Conservation (phyloP, 2,329 filamentous ascomycete genomes). For the Fusarium lyarnte region DNA sequence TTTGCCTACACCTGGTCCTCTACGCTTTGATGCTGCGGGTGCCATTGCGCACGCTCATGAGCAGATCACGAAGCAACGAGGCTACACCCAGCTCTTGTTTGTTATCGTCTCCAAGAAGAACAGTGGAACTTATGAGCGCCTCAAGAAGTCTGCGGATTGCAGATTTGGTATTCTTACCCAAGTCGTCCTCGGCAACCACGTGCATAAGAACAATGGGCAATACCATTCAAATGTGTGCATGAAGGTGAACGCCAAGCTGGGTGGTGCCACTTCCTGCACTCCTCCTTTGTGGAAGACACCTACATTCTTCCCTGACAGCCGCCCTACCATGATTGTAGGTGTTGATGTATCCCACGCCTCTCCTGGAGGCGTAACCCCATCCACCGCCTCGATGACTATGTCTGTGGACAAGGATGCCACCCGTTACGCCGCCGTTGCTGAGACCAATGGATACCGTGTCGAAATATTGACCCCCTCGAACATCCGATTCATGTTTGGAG, state of each 20-base stretch:
- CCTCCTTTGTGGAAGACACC: constrained; percentile 47
- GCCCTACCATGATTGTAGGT: constrained; percentile 83
- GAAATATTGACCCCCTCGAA: constrained; percentile 81
- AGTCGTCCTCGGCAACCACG: constrained; percentile 77
- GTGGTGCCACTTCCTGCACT: constrained; percentile 74
- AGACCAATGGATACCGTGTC: constrained; percentile 83
- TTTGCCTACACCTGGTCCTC: constrained; percentile 43
- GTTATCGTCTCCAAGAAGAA: constrained; percentile 80
- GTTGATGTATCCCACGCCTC: constrained; percentile 89
- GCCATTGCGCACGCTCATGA: constrained; percentile 58
- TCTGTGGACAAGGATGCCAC: constrained; percentile 76
- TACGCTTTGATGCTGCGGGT: constrained; percentile 56
- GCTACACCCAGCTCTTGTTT: constrained; percentile 78
- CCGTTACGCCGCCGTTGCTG: constrained; percentile 80
- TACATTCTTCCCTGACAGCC: constrained; percentile 52
- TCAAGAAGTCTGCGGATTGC: constrained; percentile 92
- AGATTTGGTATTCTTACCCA: constrained; percentile 86
- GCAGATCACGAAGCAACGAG: constrained; percentile 62
- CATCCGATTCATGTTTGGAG: constrained; percentile 71
- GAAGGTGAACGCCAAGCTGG: constrained; percentile 97
- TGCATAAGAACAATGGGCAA: constrained; percentile 75
- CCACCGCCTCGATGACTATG: constrained; percentile 88
- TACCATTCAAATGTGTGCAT: constrained; percentile 95
- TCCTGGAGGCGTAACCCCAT: constrained; percentile 72
- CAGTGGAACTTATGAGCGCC: constrained; percentile 76